These are phyloP conservation scores for Candida pseudoglaebosa DNA, from an alignment of 805 yeast species.

Conservation along the genomic window DNA sequence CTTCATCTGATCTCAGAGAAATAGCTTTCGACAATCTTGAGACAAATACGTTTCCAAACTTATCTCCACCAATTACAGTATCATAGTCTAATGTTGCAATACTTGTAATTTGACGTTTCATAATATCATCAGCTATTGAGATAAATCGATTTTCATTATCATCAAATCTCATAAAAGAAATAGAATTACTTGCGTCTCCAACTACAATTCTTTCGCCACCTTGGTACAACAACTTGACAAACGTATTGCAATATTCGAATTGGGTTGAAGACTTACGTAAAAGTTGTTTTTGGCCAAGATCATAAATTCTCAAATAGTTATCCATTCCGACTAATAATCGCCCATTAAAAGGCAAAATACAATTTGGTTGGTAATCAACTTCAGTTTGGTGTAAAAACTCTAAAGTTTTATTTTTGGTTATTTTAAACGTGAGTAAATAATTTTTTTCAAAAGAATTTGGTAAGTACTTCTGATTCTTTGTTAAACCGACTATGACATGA, in stretches of 20 bases:
- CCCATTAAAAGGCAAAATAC: constrained; percentile 53
- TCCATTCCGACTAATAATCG: constrained; percentile 57
- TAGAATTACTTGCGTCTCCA: constrained; percentile 70
- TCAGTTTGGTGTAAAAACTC: constrained; percentile 57
- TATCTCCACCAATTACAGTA: constrained; percentile 81
- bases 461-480: constrained; percentile 21
- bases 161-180: constrained; percentile 54
- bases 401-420: constrained; percentile 31
- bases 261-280: constrained; percentile 57
- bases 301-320: constrained; percentile 55
- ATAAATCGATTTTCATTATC: constrained; percentile 46
- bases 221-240: constrained; percentile 50
- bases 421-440: constrained; percentile 34
- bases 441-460: constrained; percentile 24
- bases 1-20: constrained; percentile 49
- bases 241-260: constrained; percentile 42
- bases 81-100: constrained; percentile 62
- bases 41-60: constrained; percentile 75
- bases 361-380: constrained; percentile 43
- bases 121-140: constrained; percentile 65
- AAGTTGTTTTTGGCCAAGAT: constrained; percentile 75
- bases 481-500: constrained; percentile 46
- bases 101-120: constrained; percentile 63
- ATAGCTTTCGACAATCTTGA: constrained; percentile 55
- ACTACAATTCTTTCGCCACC: constrained; percentile 57